phyloP scores from a whole-genome alignment of 345 rosid genomes.

The Laguncularia racemosa region DNA sequence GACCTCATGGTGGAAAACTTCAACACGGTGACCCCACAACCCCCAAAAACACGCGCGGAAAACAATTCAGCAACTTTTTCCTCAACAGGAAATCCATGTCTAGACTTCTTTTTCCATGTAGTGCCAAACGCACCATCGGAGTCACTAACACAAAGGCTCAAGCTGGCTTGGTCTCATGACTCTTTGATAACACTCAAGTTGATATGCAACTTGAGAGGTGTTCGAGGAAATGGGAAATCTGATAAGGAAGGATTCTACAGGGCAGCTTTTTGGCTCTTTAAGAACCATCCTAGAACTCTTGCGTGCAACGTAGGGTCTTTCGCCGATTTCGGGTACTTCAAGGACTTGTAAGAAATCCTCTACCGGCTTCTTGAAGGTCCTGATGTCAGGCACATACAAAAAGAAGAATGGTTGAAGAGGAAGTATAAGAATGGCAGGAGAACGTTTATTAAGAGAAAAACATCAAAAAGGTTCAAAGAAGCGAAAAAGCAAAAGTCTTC shows the following conservation, averaged over 20 bases:
- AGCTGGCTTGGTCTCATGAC: conserved; percentile 36
- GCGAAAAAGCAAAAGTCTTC: conserved; percentile 4
- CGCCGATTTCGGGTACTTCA: conserved; percentile 45
- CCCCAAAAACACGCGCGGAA: conserved; percentile 36
- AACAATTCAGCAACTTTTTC: conserved; percentile 32
- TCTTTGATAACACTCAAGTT: conserved; percentile 50
- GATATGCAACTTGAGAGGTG: conserved; percentile 60
- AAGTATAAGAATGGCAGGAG: conserved; percentile 1
- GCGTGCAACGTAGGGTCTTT: conserved; percentile 37
- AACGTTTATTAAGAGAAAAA: neutral
- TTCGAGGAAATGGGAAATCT: conserved; percentile 55
- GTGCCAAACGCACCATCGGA: conserved; percentile 39
- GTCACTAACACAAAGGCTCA: conserved; percentile 18
- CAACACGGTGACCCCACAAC: conserved; percentile 12
- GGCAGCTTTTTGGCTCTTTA: conserved; percentile 53
- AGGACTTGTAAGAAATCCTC: conserved; percentile 59
- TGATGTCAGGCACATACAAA: conserved; percentile 33
- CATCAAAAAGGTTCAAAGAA: no score
- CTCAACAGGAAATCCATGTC: conserved; percentile 43
- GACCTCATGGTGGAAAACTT: conserved; percentile 30
- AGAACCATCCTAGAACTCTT: conserved; percentile 49
- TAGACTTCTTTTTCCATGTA: conserved; percentile 54
- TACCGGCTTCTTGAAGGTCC: conserved; percentile 47
- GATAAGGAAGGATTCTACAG: conserved; percentile 62
- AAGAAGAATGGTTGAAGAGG: conserved; percentile 26